Conservation (phyloP, 139 green algal species). For the Yamagishiella unicocca region DNA sequence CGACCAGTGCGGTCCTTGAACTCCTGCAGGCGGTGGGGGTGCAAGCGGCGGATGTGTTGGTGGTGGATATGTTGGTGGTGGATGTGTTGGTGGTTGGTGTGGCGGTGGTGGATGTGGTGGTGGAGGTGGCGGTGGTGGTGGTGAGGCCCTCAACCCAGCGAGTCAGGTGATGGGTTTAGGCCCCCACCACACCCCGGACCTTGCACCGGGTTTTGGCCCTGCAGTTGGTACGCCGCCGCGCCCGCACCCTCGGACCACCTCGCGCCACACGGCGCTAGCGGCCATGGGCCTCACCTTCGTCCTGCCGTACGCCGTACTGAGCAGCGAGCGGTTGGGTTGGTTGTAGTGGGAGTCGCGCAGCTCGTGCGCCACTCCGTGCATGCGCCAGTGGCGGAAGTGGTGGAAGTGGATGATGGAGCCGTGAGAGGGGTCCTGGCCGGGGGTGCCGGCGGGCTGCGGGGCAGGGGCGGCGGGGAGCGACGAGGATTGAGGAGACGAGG, state of each 20-base stretch:
- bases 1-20: conserved; percentile 55
- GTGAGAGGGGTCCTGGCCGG: conserved; percentile 50
- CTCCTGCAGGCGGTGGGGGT: conserved; percentile 12
- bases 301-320: conserved; percentile 72
- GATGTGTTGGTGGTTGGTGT: background rate
- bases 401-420: conserved; percentile 79
- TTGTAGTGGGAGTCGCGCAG: conserved; percentile 72
- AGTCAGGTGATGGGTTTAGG: too few relatives aligned
- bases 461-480: background rate
- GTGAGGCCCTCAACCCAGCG: too few relatives aligned
- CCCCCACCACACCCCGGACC: too few relatives aligned
- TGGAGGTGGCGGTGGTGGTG: too few relatives aligned
- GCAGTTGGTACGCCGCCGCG: too few relatives aligned
- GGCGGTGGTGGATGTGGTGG: too few relatives aligned
- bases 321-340: conserved; percentile 73
- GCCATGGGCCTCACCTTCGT: conserved; percentile 49
- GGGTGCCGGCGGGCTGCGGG: conserved; percentile 56
- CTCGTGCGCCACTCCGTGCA: conserved; percentile 74
- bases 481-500: background rate
- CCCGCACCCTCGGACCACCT: too few relatives aligned
- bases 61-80: background rate
- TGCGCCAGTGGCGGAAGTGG: conserved; percentile 74
- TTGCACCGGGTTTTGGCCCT: too few relatives aligned
- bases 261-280: too few relatives aligned
- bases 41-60: background rate